Evolutionary conservation across 495 filamentous ascomycete genomes (phyloP), one percentile per base, ranked within the genome.

Genomic region (Physcia stellaris): DNA sequence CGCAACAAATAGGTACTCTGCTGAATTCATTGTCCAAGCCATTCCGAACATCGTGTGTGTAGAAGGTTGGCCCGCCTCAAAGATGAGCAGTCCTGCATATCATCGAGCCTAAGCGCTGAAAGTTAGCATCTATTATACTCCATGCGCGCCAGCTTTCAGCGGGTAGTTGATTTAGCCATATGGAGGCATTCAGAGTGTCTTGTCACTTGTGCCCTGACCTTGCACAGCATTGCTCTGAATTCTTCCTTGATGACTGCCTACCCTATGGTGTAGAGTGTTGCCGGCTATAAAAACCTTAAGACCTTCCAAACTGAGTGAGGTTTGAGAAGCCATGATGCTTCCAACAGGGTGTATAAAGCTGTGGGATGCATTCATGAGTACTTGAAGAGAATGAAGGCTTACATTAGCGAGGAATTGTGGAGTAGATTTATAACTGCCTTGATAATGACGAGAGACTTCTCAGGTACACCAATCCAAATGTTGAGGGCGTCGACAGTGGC

Each of bases 21-120:
- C 66, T 13, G 51, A 53, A 49, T 73, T 73, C 47, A 73, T 67
- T 4, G 67, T 68, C 46, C 66, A 66, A 3, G 30, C 39, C 2
- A 23, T 3, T 2, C 59, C 61, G 42, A 53, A 64, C 18, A 63
- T 43, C 13, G 24, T 46, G 41, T 64, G 60, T 7, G 56, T 46
- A 3, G 57, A 43, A 15, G 61, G 54, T 13, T 42, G 41, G 7
- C 58, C 59, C 61, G 53, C 16, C 61, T 50, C n/a, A 62, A 48
- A 17, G 45, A 40, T 7, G 60, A 65, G 21, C 39, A 45, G 45
- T 62, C 60, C 51, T 65, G 48, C 32, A 63, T 56, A 33, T 65
- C 61, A 32, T 63, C 60, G 7, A 65, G 43, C 43, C 48, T 51
- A 20, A 22, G 18, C 13, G 16, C 17, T 6, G 30, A 31, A 15